Percentiles rank a stretch among this genome's conserved stretches.
These are phyloP conservation scores for Euphorbia schlechtendalii DNA, from an alignment of 441 rosid genomes.

Conservation along the genomic window DNA sequence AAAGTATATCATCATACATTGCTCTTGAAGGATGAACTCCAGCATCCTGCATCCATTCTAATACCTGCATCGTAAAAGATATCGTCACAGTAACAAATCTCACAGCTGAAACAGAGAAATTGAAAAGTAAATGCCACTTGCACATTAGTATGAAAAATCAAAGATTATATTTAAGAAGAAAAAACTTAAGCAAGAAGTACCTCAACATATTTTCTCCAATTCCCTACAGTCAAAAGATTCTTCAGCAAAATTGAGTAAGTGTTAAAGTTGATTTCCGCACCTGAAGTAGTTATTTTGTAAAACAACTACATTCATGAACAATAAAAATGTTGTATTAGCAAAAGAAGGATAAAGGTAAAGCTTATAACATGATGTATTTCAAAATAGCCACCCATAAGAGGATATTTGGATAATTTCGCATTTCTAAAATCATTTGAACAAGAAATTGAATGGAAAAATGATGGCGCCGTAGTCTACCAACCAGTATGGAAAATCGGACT, in stretches of 20 bases:
- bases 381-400: not conserved
- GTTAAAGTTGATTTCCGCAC: constrained; percentile 44
- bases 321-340: constrained; percentile 11
- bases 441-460: constrained; percentile 3
- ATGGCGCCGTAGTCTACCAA: not conserved
- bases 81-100: not conserved
- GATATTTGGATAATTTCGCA: not conserved
- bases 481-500: not conserved
- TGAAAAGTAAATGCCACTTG: not conserved
- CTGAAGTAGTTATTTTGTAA: constrained; percentile 58
- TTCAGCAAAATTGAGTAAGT: constrained; percentile 59
- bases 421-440: not conserved
- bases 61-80: constrained; percentile 37
- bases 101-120: not conserved
- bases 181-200: constrained; percentile 24
- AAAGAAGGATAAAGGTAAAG: not conserved
- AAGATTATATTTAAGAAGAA: not conserved
- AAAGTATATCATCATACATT: constrained; percentile 55
- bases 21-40: constrained; percentile 54
- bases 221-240: constrained; percentile 69
- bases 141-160: not conserved
- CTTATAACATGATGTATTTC: not conserved
- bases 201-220: constrained; percentile 95
- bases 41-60: constrained; percentile 76
- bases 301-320: constrained; percentile 45